A percentile compares a stretch with the other conserved stretches of the same genome.
phyloP scores from a whole-genome alignment of 192 early-diverging fungal species.

The Backusella luteola region DNA sequence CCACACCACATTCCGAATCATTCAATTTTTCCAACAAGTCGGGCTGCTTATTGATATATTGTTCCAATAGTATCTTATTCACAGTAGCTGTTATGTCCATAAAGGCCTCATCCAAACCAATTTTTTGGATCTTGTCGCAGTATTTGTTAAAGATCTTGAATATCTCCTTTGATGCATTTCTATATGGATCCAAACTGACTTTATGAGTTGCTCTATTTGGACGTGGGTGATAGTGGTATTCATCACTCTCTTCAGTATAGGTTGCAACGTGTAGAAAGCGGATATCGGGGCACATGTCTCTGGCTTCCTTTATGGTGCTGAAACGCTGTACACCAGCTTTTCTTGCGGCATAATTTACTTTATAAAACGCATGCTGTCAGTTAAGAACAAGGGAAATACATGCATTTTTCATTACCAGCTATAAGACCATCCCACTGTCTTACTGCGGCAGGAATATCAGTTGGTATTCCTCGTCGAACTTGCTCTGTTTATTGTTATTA shows the following conservation, averaged over 20 bases:
- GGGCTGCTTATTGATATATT: constrained; percentile 35
- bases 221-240: constrained; percentile 65
- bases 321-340: constrained; percentile 74
- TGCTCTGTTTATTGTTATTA: constrained; percentile 47
- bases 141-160: constrained; percentile 65
- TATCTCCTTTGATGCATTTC: constrained; percentile 68
- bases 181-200: constrained; percentile 82
- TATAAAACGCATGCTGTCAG: background rate
- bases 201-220: constrained; percentile 81
- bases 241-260: constrained; percentile 61
- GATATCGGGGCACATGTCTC: constrained; percentile 56
- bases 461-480: constrained; percentile 64
- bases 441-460: constrained; percentile 72
- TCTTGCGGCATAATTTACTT: constrained; percentile 85
- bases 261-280: constrained; percentile 83
- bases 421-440: constrained; percentile 91
- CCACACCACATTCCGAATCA: constrained; percentile 22
- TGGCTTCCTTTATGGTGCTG: constrained; percentile 49
- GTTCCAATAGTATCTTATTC: constrained; percentile 49
- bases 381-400: no score
- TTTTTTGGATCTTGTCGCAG: constrained; percentile 63
- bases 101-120: constrained; percentile 86
- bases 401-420: constrained; percentile 42
- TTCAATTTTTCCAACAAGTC: constrained; percentile 31
- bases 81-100: constrained; percentile 80